Base-by-base conservation (phyloP, 306 rosid genomes). In the Inga laurina region DNA sequence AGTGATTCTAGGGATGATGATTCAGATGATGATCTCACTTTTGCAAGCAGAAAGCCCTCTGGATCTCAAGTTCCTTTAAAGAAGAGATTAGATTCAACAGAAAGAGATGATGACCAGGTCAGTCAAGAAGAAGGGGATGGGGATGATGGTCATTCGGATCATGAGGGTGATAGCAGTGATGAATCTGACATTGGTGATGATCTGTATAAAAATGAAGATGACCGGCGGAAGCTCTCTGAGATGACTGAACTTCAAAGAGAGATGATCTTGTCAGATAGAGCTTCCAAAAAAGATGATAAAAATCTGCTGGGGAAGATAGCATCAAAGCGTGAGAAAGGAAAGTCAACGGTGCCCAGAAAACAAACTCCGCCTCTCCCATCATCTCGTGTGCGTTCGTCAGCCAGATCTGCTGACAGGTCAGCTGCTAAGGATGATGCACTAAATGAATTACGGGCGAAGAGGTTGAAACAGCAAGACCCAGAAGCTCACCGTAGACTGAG, bases 221-320 rank as follows among this genome's bases (percentile, higher is more conserved):
- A 94, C 75, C 78, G 93, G 75, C 82, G 80, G 54, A 96, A 94
- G 79, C 97, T 94, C 70, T 88, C 95, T 30, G 97, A 94, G 86
- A 96, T 96, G 99, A 87, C 97, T 81, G 99, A 96, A 83, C 93
- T 96, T 82, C 93, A 96, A 81, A 94, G 99, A 83, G 99, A 96
- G 91, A 93, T 94, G 93, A 96, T 96, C 76, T 85, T 96, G 81
- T 87, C 97, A 0, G 97, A 96, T 39, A 92, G 99, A 82, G 98
- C 98, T 19, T 44, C 87, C 16, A 96, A 94, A 91, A 96, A 94
- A 74, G 88, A 84, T 74, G 98, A 96, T 85, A 96, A 89, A 81
- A 88, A 79, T 79, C 84, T 94, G 13, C 86, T 91, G 89, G 98
- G 90, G 76, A 94, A 92, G 85, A 81, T 96, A 80, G 86, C 89